Percentiles rank a stretch among this genome's conserved stretches.
phyloP scores from a whole-genome alignment of 306 rosid species.

The Ormosia semicastrata region DNA sequence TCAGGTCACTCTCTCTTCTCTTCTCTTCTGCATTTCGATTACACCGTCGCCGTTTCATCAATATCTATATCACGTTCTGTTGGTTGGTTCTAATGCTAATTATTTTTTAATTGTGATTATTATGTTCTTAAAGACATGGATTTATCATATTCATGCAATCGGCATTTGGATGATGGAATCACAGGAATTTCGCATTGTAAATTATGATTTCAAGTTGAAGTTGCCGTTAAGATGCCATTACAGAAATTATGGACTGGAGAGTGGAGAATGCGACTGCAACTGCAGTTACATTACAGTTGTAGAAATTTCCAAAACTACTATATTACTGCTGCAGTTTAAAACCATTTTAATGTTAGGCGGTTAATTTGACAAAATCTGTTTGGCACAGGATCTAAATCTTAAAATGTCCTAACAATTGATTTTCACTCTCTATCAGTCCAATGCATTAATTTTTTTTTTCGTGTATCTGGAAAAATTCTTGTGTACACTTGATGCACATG shows the following conservation, averaged over 20 bases:
- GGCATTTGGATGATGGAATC: background rate
- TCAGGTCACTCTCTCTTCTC: conserved; percentile 35
- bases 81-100: background rate
- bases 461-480: too few species aligned
- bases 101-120: background rate
- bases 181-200: background rate
- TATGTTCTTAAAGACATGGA: background rate
- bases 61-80: background rate
- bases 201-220: too few species aligned
- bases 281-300: too few species aligned
- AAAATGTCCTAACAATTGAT: background rate
- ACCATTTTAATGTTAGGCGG: background rate
- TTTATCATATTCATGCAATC: background rate
- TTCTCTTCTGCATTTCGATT: background rate
- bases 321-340: too few species aligned
- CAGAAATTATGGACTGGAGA: too few species aligned
- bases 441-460: too few species aligned
- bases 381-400: background rate
- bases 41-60: background rate
- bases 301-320: too few species aligned
- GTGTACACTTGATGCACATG: too few species aligned
- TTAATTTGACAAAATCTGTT: background rate
- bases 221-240: too few species aligned
- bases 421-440: too few species aligned
- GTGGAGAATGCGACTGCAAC: too few species aligned